phyloP scores from a whole-genome alignment of 78 protist genomes.

The Planoprotostelium fungivorum region DNA sequence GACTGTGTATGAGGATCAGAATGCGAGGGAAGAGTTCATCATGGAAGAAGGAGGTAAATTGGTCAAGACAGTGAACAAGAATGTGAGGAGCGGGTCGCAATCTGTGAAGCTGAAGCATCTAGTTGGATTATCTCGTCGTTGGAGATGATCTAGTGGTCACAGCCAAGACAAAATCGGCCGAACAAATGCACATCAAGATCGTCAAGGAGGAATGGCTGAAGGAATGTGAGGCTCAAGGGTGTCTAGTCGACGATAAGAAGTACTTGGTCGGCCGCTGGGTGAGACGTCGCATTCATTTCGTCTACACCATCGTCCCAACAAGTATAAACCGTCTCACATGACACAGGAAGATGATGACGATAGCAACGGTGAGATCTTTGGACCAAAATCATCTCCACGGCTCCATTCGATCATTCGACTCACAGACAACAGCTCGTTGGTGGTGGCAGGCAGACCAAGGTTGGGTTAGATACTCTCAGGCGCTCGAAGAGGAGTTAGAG shows the following conservation, averaged over 20 bases:
- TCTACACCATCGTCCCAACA: too few relatives aligned
- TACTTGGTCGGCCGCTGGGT: neutral
- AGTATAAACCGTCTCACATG: too few relatives aligned
- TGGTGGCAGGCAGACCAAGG: neutral
- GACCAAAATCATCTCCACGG: too few relatives aligned
- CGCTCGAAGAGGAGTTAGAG: neutral
- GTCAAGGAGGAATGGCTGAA: neutral
- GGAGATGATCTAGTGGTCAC: neutral
- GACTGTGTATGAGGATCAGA: neutral
- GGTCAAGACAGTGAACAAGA: neutral
- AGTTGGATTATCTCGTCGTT: neutral
- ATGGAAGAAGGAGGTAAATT: neutral
- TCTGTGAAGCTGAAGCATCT: neutral
- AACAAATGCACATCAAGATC: neutral
- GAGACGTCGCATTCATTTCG: neutral
- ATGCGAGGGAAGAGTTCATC: neutral
- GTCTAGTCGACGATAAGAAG: neutral
- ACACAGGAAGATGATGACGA: neutral
- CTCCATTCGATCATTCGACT: too few relatives aligned
- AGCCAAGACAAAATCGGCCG: neutral
- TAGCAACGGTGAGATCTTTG: neutral
- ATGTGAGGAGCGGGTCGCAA: neutral
- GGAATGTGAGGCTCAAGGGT: neutral
- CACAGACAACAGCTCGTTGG: neutral
- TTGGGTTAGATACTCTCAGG: neutral